A percentile compares a stretch with the other conserved stretches of the same genome.
Evolutionary conservation across 2,329 filamentous ascomycete species (phyloP).

Genomic region (Chaetomiaceae sp.): DNA sequence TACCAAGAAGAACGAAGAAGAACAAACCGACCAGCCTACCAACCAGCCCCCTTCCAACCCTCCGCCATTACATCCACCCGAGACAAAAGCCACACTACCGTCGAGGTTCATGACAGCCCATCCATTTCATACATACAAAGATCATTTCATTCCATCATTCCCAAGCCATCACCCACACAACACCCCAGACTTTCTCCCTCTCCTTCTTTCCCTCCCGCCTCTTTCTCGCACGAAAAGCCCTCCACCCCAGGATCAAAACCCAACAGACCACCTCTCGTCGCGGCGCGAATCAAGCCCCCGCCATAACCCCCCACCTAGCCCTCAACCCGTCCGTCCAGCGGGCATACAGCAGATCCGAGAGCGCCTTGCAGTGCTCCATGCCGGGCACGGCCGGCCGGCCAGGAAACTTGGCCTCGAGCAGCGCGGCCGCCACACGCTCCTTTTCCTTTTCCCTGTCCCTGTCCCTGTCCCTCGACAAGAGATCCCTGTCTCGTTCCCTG

Average conservation of each 20-base stretch:
- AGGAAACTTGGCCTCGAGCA: slow-evolving; percentile 50
- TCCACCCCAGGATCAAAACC: too few species aligned
- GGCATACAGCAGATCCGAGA: slow-evolving; percentile 85
- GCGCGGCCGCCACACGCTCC: slow-evolving; percentile 25
- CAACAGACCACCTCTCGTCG: neutral
- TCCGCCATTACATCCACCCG: neutral
- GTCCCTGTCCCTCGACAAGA: slow-evolving; percentile 43
- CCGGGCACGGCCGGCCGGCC: slow-evolving; percentile 56
- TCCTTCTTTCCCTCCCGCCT: too few species aligned
- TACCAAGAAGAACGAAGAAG: too few species aligned
- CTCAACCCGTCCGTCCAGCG: slow-evolving; percentile 84
- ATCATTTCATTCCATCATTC: neutral
- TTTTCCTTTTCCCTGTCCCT: slow-evolving; percentile 38
- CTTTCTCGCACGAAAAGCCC: too few species aligned
- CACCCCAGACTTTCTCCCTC: neutral
- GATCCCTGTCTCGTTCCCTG: slow-evolving; percentile 25
- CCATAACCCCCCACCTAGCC: slow-evolving; percentile 56
- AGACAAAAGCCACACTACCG: neutral
- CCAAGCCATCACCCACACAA: too few species aligned
- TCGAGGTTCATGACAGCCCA: neutral
- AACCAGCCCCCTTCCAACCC: neutral
- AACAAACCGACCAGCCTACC: neutral
- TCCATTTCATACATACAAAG: neutral
- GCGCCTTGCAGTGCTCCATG: slow-evolving; percentile 87
- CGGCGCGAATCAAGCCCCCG: slow-evolving; percentile 20